phyloP scores from a whole-genome alignment of 345 rosid genomes.

The Ricinus communis region DNA sequence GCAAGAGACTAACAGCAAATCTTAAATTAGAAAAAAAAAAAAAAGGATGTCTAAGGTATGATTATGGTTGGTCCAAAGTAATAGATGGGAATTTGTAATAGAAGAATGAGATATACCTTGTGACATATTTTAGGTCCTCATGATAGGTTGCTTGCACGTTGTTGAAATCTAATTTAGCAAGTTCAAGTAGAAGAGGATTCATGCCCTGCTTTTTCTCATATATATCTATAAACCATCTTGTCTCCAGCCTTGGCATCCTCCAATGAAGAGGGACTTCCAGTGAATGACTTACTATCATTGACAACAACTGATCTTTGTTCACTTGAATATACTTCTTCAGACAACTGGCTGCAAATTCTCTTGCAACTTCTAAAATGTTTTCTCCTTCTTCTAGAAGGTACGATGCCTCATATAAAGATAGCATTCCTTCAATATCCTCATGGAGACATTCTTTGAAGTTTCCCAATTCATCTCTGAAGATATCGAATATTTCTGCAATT shows the following conservation, averaged over 20 bases:
- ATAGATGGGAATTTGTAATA: too few relatives aligned
- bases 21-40: background rate
- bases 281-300: slow-evolving; percentile 29
- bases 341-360: slow-evolving; percentile 5
- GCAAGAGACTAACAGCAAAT: too few relatives aligned
- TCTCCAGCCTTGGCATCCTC: slow-evolving; percentile 46
- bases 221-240: slow-evolving; percentile 46
- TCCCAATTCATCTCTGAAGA: background rate
- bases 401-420: slow-evolving; percentile 23
- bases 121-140: slow-evolving; percentile 34
- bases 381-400: slow-evolving; percentile 19
- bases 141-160: slow-evolving; percentile 37
- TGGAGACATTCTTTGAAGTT: background rate
- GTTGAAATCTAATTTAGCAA: slow-evolving; percentile 50
- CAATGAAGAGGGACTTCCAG: slow-evolving; percentile 39
- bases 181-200: slow-evolving; percentile 38
- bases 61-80: too few relatives aligned
- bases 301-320: background rate
- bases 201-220: slow-evolving; percentile 21
- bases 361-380: too few relatives aligned
- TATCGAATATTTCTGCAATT: background rate
- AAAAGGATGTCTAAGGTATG: too few relatives aligned
- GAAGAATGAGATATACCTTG: slow-evolving; percentile 16
- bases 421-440: slow-evolving; percentile 11
- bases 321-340: background rate